These are phyloP conservation scores for Carex cristatella DNA, from an alignment of 176 grass and related monocot species.

Conservation along the genomic window DNA sequence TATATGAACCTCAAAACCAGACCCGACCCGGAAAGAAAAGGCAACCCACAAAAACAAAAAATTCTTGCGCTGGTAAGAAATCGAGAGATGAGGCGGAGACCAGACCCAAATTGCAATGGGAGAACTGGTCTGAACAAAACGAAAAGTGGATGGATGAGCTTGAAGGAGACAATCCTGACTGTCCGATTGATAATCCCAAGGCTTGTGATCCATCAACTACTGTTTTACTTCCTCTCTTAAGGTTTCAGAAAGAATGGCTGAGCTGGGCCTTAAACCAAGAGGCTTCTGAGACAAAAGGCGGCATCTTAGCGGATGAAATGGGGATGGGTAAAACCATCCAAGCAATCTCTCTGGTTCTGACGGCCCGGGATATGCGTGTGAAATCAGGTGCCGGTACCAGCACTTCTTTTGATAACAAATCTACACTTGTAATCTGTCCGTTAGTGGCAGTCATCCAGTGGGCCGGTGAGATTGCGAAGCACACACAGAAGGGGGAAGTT, in stretches of 20 bases:
- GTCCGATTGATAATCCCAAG: background rate
- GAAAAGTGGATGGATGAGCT: conserved; percentile 42
- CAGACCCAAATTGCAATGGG: conserved; percentile 37
- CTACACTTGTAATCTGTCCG: conserved; percentile 77
- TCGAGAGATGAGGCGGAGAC: background rate
- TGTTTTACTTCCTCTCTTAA: conserved; percentile 55
- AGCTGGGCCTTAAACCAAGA: conserved; percentile 83
- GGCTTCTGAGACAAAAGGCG: conserved; percentile 40
- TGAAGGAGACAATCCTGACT: background rate
- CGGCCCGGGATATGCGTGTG: conserved; percentile 29
- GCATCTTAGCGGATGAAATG: conserved; percentile 96
- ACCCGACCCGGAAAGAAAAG: background rate
- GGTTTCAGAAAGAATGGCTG: conserved; percentile 98
- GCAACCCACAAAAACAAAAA: background rate
- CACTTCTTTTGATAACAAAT: conserved; percentile 11
- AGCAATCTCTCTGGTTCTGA: conserved; percentile 81
- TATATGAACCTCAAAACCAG: background rate
- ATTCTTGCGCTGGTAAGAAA: background rate
- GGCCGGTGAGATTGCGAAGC: conserved; percentile 64
- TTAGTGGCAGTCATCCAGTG: conserved; percentile 87
- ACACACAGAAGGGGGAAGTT: conserved; percentile 49
- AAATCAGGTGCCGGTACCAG: background rate
- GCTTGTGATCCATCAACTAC: conserved; percentile 45
- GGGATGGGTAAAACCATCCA: conserved; percentile 99
- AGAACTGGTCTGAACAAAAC: conserved; percentile 56